Percentiles rank a stretch among this genome's conserved stretches.
These are phyloP conservation scores for Omphalotus olearius DNA, from an alignment of 1,284 basidiomycete species.

Conservation along the genomic window DNA sequence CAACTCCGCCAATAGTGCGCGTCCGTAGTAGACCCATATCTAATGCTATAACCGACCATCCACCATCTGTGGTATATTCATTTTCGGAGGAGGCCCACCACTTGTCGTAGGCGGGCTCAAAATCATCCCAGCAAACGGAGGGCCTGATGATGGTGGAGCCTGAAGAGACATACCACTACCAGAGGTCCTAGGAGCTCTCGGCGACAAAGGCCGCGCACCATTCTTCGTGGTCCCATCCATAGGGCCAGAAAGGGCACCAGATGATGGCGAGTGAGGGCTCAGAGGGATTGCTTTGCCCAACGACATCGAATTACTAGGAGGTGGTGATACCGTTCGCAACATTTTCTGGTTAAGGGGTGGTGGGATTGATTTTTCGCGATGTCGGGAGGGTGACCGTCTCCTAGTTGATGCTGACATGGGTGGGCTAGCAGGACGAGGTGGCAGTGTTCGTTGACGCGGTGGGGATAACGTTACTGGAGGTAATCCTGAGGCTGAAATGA, in stretches of 20 bases:
- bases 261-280: background rate
- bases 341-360: background rate
- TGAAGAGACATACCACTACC: background rate
- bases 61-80: conserved; percentile 10
- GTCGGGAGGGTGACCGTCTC: conserved; percentile 8
- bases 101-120: background rate
- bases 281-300: background rate
- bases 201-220: background rate
- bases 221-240: background rate
- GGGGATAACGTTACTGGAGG: conserved; percentile 8
- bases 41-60: conserved; percentile 7
- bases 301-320: background rate
- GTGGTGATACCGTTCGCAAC: background rate
- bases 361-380: conserved; percentile 5
- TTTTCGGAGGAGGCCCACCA: conserved; percentile 4
- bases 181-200: background rate
- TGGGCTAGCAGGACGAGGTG: conserved; percentile 10
- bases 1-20: background rate
- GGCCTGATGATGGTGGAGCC: background rate
- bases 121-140: background rate
- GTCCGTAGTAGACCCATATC: background rate
- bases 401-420: background rate
- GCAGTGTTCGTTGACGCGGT: conserved; percentile 6
- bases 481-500: conserved; percentile 1
- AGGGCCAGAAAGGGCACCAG: background rate